Evolutionary conservation across 2,329 filamentous ascomycete genomes (phyloP), one percentile per base, ranked within the genome.

Genomic region (Hypoxylon sp.): DNA sequence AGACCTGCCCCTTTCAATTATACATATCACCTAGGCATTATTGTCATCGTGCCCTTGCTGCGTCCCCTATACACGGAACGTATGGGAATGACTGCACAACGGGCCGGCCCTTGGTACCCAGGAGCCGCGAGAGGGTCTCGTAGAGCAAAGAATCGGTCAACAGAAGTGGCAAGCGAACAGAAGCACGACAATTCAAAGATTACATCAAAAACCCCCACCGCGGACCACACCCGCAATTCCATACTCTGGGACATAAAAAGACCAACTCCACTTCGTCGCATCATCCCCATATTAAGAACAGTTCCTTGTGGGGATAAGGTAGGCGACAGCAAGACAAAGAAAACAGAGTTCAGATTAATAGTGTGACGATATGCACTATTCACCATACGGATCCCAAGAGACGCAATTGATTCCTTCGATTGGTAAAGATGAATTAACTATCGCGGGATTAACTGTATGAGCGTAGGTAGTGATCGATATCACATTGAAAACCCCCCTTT

Each of bases 141-240:
- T 40, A 15, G 30, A 54, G 26, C 44, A 40, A 51, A 55, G 45
- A 48, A 44, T 58, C 55, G 55, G 55, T 58, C 55, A 58, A 26
- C n/a, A n/a, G 44, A 43, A 36, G 27, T 32, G 23, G 26, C 46
- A n/a, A n/a, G n/a, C n/a, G 37, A 51, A 44, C 46, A 34, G 49
- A 36, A 27, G n/a, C 35, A 35, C 20, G 21, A 43, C 38, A 43
- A 40, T 41, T 32, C 29, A 12, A 37, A 45, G 35, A 43, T 12
- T 38, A 38, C 52, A n/a, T n/a, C n/a, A n/a, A n/a, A n/a, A n/a
- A n/a, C n/a, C n/a, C 42, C 51, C 55, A 46, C 55, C 51, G 35
- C 55, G 51, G 55, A 47, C 35, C 51, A 58, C 34, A 34, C 55
- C 55, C 51, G 55, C 38, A 55, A 55, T 21, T 45, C 38, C 43